Percentiles rank a stretch among this genome's conserved stretches.
phyloP scores from a whole-genome alignment of 75 land plant species.

The Larix kaempferi region DNA sequence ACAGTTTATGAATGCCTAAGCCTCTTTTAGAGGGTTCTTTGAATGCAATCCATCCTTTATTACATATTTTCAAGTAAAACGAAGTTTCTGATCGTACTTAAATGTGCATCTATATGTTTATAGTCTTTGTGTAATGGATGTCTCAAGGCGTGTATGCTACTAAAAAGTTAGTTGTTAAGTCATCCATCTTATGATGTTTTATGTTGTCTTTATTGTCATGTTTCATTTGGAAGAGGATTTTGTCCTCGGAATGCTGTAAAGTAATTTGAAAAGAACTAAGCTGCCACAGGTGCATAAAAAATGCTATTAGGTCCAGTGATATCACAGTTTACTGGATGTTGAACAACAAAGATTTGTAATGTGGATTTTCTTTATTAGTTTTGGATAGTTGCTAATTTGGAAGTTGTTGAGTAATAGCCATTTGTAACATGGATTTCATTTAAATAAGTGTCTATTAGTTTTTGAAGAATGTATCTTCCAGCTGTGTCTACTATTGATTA shows the following conservation, averaged over 20 bases:
- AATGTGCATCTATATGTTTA: too few species aligned
- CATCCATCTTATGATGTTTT: background rate
- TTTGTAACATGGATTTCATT: background rate
- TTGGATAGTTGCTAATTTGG: background rate
- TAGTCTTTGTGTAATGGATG: background rate
- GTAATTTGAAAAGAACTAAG: too few species aligned
- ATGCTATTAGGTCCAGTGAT: background rate
- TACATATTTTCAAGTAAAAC: too few species aligned
- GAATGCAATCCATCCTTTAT: too few species aligned
- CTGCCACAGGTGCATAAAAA: too few species aligned
- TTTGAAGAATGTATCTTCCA: background rate
- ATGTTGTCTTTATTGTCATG: background rate
- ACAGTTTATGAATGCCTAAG: too few species aligned
- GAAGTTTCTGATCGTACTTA: too few species aligned
- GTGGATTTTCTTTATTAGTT: background rate
- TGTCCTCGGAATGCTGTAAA: too few species aligned
- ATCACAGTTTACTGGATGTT: background rate
- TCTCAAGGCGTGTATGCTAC: background rate
- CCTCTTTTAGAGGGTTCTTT: too few species aligned
- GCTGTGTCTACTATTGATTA: background rate
- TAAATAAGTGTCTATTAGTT: background rate
- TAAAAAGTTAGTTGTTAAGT: background rate
- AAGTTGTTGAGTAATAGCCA: too few species aligned
- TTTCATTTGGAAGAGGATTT: too few species aligned
- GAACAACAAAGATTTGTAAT: background rate